phyloP scores from a whole-genome alignment of 805 yeast genomes.

The Kodamaea nitidulidarum region DNA sequence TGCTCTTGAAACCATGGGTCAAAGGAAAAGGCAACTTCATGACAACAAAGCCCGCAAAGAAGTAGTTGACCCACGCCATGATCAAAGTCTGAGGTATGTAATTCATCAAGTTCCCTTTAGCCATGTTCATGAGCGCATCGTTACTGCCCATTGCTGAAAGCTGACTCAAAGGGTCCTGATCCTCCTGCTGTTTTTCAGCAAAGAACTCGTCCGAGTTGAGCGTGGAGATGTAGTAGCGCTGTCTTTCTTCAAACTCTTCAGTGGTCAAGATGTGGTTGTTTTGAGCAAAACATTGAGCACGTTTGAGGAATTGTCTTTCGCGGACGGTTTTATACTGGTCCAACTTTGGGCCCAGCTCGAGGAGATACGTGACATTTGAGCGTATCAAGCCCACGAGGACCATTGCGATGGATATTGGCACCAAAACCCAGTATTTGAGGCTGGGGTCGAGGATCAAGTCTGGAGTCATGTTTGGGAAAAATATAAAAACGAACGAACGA shows the following conservation, averaged over 20 bases:
- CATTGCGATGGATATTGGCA: constrained; percentile 90
- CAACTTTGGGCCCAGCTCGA: constrained; percentile 56
- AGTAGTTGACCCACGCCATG: constrained; percentile 94
- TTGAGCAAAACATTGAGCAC: constrained; percentile 53
- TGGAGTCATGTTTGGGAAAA: constrained; percentile 8
- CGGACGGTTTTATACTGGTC: constrained; percentile 45
- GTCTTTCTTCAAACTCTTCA: constrained; percentile 52
- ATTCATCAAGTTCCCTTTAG: constrained; percentile 77
- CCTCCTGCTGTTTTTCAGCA: constrained; percentile 43
- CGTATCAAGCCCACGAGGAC: constrained; percentile 79
- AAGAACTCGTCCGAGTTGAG: constrained; percentile 53
- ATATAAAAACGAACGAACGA: neutral
- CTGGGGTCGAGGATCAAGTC: constrained; percentile 66
- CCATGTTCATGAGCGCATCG: constrained; percentile 71
- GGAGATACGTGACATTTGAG: constrained; percentile 58
- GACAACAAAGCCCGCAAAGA: constrained; percentile 86
- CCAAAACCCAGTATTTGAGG: constrained; percentile 81
- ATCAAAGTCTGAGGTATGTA: constrained; percentile 88
- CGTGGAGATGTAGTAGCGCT: constrained; percentile 42
- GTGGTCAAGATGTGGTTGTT: constrained; percentile 50
- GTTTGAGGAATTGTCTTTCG: constrained; percentile 61
- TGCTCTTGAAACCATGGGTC: constrained; percentile 82
- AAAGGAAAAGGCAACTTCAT: constrained; percentile 83
- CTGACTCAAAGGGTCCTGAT: constrained; percentile 44
- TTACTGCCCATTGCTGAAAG: constrained; percentile 65